Conservation (phyloP, 208 protist genomes). For the Acanthamoeba pearcei region DNA sequence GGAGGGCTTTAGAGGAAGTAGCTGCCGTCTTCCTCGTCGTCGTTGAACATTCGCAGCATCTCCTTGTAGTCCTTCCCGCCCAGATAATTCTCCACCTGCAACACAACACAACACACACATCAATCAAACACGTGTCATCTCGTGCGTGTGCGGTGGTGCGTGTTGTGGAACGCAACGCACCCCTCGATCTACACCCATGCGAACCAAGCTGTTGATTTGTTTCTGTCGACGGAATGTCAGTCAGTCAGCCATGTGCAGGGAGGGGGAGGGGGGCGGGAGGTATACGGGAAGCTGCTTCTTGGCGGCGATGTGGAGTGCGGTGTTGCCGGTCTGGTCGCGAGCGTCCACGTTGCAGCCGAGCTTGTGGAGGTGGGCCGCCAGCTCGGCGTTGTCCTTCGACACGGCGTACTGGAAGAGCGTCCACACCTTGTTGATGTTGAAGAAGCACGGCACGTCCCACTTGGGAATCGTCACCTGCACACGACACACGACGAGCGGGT, state of each 20-base stretch:
- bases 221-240: slow-evolving; percentile 2
- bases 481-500: neutral
- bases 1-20: neutral
- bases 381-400: slow-evolving; percentile 63
- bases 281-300: slow-evolving; percentile 41
- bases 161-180: neutral
- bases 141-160: neutral
- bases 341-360: slow-evolving; percentile 54
- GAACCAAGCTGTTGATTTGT: slow-evolving; percentile 59
- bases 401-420: slow-evolving; percentile 72
- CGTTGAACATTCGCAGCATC: slow-evolving; percentile 64
- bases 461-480: slow-evolving; percentile 34
- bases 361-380: slow-evolving; percentile 48
- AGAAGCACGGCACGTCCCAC: slow-evolving; percentile 71
- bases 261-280: neutral
- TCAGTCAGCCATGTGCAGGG: neutral
- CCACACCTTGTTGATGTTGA: slow-evolving; percentile 68
- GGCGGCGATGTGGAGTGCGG: slow-evolving; percentile 66
- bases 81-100: slow-evolving; percentile 68
- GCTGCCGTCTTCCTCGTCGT: slow-evolving; percentile 66
- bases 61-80: slow-evolving; percentile 72
- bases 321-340: slow-evolving; percentile 68
- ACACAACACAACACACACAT: neutral
- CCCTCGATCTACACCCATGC: slow-evolving; percentile 65
- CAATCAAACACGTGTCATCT: neutral